phyloP scores from a whole-genome alignment of 2,329 filamentous ascomycete species.

The Onygenales sp. region DNA sequence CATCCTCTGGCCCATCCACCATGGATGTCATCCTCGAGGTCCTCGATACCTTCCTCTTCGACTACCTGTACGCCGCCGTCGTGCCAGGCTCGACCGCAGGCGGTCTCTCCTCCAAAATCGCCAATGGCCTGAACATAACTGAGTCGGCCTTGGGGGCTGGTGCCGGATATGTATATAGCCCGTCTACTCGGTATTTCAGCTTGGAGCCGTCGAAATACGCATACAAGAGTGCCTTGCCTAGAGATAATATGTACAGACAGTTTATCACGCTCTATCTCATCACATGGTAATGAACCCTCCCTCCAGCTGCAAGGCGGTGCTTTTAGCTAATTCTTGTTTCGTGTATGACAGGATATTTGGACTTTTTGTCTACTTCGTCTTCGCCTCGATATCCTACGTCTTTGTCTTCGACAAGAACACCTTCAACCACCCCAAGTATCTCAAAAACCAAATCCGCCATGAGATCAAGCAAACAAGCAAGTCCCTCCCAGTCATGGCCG shows the following conservation, averaged over 20 bases:
- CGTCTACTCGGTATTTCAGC: constrained; percentile 60
- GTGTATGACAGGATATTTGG: constrained; percentile 63
- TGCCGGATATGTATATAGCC: constrained; percentile 49
- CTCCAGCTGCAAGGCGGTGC: neutral
- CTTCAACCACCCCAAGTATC: constrained; percentile 82
- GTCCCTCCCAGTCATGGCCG: constrained; percentile 71
- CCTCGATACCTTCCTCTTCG: constrained; percentile 70
- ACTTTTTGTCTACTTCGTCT: constrained; percentile 71
- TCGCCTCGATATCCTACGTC: constrained; percentile 71
- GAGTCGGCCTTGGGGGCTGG: constrained; percentile 46
- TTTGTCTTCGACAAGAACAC: constrained; percentile 89
- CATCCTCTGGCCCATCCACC: constrained; percentile 6
- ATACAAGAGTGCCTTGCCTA: constrained; percentile 65
- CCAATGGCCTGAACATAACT: constrained; percentile 47
- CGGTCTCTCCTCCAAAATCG: constrained; percentile 40
- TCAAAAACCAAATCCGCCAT: constrained; percentile 81
- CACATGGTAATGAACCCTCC: constrained; percentile 56
- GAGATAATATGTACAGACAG: constrained; percentile 72
- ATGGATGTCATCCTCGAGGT: constrained; percentile 93
- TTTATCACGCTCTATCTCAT: constrained; percentile 67
- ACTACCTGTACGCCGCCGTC: constrained; percentile 64
- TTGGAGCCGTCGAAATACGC: constrained; percentile 65
- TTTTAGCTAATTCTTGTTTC: constrained; percentile 8
- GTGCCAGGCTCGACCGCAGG: constrained; percentile 45
- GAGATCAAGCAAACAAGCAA: constrained; percentile 74